A percentile compares a stretch with the other conserved stretches of the same genome.
These are phyloP conservation scores for Tuber melanosporum DNA, from an alignment of 495 filamentous ascomycete species.

Conservation along the genomic window DNA sequence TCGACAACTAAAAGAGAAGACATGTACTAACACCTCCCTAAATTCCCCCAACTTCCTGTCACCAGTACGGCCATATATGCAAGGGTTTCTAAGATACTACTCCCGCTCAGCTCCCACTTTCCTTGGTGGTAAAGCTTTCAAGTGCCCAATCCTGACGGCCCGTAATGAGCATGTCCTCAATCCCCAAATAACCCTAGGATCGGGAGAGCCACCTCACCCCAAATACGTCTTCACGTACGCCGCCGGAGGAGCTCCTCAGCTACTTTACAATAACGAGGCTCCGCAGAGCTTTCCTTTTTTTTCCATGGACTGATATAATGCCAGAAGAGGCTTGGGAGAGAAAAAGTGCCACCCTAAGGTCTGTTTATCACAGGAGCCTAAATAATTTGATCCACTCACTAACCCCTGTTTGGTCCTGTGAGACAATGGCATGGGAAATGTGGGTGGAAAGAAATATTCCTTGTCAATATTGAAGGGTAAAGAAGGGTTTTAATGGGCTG, in stretches of 20 bases:
- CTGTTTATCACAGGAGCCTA: not conserved
- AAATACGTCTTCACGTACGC: not conserved
- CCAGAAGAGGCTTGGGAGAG: not conserved
- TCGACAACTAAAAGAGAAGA: not conserved
- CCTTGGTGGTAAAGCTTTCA: not conserved
- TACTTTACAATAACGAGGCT: not conserved
- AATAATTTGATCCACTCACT: not conserved
- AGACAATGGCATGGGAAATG: not conserved
- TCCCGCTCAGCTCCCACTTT: not conserved
- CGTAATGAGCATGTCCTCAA: not conserved
- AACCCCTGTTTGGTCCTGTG: not conserved
- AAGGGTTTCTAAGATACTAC: not conserved
- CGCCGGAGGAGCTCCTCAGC: not conserved
- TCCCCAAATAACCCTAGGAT: not conserved
- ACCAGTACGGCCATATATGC: not conserved
- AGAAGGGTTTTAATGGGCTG: not conserved
- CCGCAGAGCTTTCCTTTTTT: not conserved
- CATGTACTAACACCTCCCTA: not conserved
- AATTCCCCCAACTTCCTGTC: not conserved
- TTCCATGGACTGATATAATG: not conserved
- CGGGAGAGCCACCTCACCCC: not conserved
- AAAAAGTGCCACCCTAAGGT: not conserved
- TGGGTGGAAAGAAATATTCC: not conserved
- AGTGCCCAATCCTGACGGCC: not conserved
- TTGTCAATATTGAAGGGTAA: not conserved